Conservation (phyloP, 257 asterid genomes). For the Solanum bulbocastanum region DNA sequence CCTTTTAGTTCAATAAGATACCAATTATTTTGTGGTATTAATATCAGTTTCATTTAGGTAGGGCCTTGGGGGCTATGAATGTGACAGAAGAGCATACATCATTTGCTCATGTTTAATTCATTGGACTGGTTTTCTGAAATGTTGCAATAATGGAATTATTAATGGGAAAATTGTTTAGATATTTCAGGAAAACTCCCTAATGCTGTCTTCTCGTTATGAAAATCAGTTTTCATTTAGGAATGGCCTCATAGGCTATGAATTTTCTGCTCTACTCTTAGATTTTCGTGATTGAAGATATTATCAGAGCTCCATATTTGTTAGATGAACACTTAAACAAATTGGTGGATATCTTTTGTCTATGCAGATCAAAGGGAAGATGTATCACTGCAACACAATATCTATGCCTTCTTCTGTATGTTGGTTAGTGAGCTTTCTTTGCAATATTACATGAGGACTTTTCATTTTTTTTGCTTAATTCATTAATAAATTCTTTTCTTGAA, state of each 20-base stretch:
- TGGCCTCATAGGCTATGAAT: background rate
- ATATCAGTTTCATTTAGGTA: background rate
- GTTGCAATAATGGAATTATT: background rate
- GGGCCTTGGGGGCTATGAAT: background rate
- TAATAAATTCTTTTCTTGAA: background rate
- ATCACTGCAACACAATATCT: constrained; percentile 16
- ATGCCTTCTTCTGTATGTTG: constrained; percentile 83
- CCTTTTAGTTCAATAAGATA: background rate
- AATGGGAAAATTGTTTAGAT: background rate
- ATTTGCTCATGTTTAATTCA: background rate
- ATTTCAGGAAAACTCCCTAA: background rate
- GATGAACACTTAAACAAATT: background rate
- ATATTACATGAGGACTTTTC: background rate
- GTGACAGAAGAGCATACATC: background rate
- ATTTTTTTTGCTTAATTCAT: background rate
- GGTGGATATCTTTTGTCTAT: background rate
- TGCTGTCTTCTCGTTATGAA: background rate
- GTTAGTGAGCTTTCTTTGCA: constrained; percentile 35
- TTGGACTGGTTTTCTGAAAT: background rate
- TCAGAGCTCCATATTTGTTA: background rate
- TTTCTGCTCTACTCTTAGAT: background rate
- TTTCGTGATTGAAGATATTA: background rate
- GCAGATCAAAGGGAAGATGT: constrained; percentile 41
- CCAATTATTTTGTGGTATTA: background rate
- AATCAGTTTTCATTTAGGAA: background rate